phyloP scores from a whole-genome alignment of 2,329 filamentous ascomycete genomes.

The Madurella fahalii region DNA sequence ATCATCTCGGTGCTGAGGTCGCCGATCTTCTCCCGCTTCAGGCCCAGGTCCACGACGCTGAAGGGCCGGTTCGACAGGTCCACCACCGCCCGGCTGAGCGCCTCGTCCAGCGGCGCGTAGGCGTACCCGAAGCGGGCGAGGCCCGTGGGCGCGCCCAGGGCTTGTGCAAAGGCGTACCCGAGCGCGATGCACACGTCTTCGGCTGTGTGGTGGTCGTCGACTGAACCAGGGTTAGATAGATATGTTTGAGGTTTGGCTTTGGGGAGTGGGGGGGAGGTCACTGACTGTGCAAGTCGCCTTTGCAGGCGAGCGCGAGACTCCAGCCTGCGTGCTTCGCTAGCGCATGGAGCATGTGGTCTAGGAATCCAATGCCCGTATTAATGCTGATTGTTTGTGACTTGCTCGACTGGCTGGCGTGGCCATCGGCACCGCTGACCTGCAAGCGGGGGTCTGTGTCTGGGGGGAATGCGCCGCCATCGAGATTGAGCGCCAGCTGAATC shows the following conservation, averaged over 20 bases:
- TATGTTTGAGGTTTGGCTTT: neutral
- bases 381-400: constrained; percentile 82
- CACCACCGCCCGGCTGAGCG: constrained; percentile 86
- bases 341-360: constrained; percentile 98
- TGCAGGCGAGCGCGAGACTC: constrained; percentile 78
- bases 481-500: constrained; percentile 85
- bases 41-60: constrained; percentile 75
- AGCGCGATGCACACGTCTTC: constrained; percentile 94
- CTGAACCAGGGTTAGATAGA: constrained; percentile 40
- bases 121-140: constrained; percentile 88
- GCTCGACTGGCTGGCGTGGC: constrained; percentile 80
- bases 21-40: constrained; percentile 88
- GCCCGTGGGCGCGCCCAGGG: constrained; percentile 72
- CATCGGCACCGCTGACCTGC: constrained; percentile 46
- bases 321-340: constrained; percentile 94
- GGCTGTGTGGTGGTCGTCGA: constrained; percentile 97
- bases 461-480: constrained; percentile 82
- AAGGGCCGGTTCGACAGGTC: constrained; percentile 92
- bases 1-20: constrained; percentile 96
- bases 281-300: constrained; percentile 87
- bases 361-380: constrained; percentile 91
- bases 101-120: constrained; percentile 92
- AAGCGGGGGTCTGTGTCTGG: constrained; percentile 57
- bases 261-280: constrained; percentile 21
- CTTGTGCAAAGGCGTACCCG: constrained; percentile 75